These are phyloP conservation scores for Porcisia hertigi DNA, from an alignment of 208 protist species.

Conservation along the genomic window DNA sequence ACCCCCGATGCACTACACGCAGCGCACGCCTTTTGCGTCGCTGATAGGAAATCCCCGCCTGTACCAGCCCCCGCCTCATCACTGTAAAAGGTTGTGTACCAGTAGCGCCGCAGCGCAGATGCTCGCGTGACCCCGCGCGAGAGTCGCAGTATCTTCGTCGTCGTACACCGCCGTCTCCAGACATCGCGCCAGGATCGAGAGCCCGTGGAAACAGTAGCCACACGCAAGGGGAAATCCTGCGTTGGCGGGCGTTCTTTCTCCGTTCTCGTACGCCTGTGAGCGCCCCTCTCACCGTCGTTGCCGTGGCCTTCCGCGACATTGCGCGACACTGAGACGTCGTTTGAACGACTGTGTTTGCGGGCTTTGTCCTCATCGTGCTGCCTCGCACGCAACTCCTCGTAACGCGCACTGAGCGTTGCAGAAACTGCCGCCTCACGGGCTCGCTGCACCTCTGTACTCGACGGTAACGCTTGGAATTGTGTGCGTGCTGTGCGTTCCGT, in stretches of 20 bases:
- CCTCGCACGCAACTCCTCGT: constrained; percentile 18
- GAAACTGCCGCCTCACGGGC: constrained; percentile 13
- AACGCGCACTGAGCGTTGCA: constrained; percentile 8
- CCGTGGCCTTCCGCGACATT: not conserved
- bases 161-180: constrained; percentile 27
- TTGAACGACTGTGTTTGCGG: constrained; percentile 6
- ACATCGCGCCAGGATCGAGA: constrained; percentile 9
- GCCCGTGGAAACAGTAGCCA: not conserved
- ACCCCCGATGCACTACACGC: not conserved
- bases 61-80: not conserved
- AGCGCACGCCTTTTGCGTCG: not conserved
- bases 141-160: constrained; percentile 16
- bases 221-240: not conserved
- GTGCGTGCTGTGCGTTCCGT: not conserved
- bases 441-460: not conserved
- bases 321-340: not conserved
- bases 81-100: constrained; percentile 18
- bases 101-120: constrained; percentile 22
- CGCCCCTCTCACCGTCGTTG: not conserved
- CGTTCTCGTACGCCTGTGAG: not conserved
- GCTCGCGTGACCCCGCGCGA: constrained; percentile 18
- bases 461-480: not conserved
- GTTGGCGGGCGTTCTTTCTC: not conserved
- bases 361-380: not conserved
- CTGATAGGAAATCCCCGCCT: not conserved